These are phyloP conservation scores for Pseudogymnoascus sp. DNA, from an alignment of 2,329 filamentous ascomycete genomes.

Conservation along the genomic window DNA sequence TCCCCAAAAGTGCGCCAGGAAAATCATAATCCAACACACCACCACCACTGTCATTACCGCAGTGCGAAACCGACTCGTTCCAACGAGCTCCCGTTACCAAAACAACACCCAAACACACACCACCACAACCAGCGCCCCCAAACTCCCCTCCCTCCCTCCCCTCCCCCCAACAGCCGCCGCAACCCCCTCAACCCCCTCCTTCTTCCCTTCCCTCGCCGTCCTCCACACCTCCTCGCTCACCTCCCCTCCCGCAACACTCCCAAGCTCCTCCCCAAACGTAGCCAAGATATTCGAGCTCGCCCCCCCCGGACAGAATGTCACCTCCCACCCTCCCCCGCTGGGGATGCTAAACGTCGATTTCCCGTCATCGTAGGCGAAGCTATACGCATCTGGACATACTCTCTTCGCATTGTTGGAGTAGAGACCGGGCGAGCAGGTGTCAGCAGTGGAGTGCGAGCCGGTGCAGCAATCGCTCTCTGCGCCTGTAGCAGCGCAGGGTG, in stretches of 20 bases:
- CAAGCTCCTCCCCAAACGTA: conserved; percentile 41
- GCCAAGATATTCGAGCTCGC: conserved; percentile 51
- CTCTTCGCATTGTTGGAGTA: conserved; percentile 65
- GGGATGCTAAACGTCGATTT: conserved; percentile 55
- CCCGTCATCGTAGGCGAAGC: conserved; percentile 58
- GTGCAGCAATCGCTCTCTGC: conserved; percentile 66
- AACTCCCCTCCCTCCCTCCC: neutral
- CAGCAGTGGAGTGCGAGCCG: conserved; percentile 55
- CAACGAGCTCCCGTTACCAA: neutral
- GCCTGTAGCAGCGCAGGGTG: conserved; percentile 64
- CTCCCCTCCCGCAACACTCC: conserved; percentile 35
- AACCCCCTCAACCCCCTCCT: neutral
- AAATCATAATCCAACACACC: neutral
- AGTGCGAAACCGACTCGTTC: too few species aligned
- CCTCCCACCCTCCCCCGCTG: conserved; percentile 65
- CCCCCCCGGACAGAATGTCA: conserved; percentile 65
- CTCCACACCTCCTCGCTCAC: conserved; percentile 28
- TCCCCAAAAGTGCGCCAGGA: neutral
- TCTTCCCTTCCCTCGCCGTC: neutral
- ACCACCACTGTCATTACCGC: too few species aligned
- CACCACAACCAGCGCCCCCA: conserved; percentile 3
- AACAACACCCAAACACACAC: neutral
- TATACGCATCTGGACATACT: conserved; percentile 79
- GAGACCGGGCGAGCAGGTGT: conserved; percentile 55
- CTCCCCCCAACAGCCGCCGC: neutral